Evolutionary conservation across 2,329 filamentous ascomycete species (phyloP), one percentile per base, ranked within the genome.

Genomic region (Rhinocladiella mackenziei): DNA sequence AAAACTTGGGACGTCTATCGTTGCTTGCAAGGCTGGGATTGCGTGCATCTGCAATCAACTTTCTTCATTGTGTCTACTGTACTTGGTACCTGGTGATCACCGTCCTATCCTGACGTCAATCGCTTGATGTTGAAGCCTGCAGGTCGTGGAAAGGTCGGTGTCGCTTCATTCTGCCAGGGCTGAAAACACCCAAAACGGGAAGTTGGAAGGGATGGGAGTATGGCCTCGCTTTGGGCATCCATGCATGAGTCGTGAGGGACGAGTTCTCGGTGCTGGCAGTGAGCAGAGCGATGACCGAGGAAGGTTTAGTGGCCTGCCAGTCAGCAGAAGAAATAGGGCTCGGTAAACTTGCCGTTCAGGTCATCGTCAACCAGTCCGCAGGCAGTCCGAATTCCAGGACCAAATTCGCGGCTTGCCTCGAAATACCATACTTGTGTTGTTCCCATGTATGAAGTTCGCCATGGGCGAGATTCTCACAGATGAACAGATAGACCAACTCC

Each of bases 401-500:
- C n/a, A n/a, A n/a, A n/a, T n/a, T n/a, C n/a, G n/a, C n/a, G n/a
- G n/a, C n/a, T n/a, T n/a, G n/a, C n/a, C n/a, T n/a, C n/a, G n/a
- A n/a, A n/a, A n/a, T n/a, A n/a, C n/a, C n/a, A n/a, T n/a, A n/a
- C n/a, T n/a, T n/a, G n/a, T n/a, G n/a, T n/a, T n/a, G n/a, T n/a
- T n/a, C n/a, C n/a, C n/a, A n/a, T n/a, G n/a, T n/a, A n/a, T n/a
- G n/a, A n/a, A n/a, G n/a, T n/a, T n/a, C 17, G 32, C 17, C 22
- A 35, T 35, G 32, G 22, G 32, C 14, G 32, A 35, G 22, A 35
- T 35, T 35, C 38, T 52, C 4, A 48, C 47, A 26, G 80, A 84
- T 60, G 74, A 78, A 53, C 76, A 83, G 59, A 76, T 86, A 38
- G 74, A 79, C 41, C 67, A 76, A 59, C 69, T 86, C 43, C 72